These are phyloP conservation scores for Leccinum incarnatum DNA, from an alignment of 768 basidiomycete species.

Conservation along the genomic window DNA sequence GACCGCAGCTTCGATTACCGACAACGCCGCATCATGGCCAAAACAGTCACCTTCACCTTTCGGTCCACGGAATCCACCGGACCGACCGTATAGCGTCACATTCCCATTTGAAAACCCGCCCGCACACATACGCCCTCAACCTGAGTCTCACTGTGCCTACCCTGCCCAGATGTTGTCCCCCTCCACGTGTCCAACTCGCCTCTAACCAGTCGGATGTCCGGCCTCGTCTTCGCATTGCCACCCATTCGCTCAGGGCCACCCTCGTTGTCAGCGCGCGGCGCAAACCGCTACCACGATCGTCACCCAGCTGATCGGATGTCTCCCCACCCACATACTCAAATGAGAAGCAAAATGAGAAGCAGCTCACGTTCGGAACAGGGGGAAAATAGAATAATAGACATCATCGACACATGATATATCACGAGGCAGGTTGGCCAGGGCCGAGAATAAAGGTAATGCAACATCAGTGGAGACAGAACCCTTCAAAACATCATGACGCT, in stretches of 20 bases:
- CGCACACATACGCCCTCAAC: slow-evolving; percentile 18
- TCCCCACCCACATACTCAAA: slow-evolving; percentile 2
- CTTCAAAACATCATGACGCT: slow-evolving; percentile 4
- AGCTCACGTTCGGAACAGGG: slow-evolving; percentile 2
- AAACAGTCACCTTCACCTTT: background rate
- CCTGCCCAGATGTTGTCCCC: background rate
- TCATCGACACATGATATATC: slow-evolving; percentile 15
- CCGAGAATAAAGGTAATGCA: background rate
- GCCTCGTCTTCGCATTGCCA: slow-evolving; percentile 5
- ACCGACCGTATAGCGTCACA: background rate
- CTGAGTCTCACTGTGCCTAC: slow-evolving; percentile 7
- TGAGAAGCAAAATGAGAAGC: background rate
- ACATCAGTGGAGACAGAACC: background rate
- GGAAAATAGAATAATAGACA: slow-evolving; percentile 21
- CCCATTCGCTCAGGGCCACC: slow-evolving; percentile 7
- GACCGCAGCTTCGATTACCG: background rate
- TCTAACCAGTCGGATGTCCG: slow-evolving; percentile 3
- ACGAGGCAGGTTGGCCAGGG: background rate
- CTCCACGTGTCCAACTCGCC: slow-evolving; percentile 10
- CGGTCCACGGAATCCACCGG: background rate
- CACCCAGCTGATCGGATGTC: slow-evolving; percentile 10
- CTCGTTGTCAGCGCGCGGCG: slow-evolving; percentile 27
- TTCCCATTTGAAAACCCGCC: slow-evolving; percentile 9
- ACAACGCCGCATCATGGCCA: background rate
- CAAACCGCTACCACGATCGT: slow-evolving; percentile 6